Evolutionary conservation across 768 basidiomycete species (phyloP).

Genomic region (Exidia glandulosa): DNA sequence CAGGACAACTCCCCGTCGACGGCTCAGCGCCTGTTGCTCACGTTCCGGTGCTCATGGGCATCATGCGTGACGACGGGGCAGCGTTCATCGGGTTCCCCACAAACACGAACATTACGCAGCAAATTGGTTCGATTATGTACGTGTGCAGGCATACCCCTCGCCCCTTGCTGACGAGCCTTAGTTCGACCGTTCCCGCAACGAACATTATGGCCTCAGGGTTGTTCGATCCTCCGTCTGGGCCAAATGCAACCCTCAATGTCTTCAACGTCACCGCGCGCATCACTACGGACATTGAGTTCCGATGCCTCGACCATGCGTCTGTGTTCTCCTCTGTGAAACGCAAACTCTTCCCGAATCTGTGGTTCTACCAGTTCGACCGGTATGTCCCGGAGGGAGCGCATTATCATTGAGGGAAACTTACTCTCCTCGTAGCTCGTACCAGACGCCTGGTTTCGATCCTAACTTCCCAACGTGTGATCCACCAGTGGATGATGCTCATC

Average conservation of each 20-base stretch:
- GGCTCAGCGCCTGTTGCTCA: conserved; percentile 29
- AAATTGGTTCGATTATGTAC: background rate
- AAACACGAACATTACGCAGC: background rate
- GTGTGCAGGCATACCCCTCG: background rate
- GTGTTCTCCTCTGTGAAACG: conserved; percentile 32
- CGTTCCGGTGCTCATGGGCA: conserved; percentile 37
- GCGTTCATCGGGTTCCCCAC: conserved; percentile 33
- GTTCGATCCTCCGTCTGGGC: conserved; percentile 28
- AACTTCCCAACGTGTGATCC: conserved; percentile 34
- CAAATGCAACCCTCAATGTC: conserved; percentile 28
- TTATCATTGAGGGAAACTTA: background rate
- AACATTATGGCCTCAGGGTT: conserved; percentile 19
- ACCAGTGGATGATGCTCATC: conserved; percentile 28
- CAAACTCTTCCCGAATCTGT: conserved; percentile 30
- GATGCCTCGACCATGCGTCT: conserved; percentile 40
- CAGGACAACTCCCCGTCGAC: conserved; percentile 27
- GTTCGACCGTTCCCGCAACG: conserved; percentile 12
- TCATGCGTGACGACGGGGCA: conserved; percentile 40
- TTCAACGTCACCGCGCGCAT: conserved; percentile 37
- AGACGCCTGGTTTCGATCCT: conserved; percentile 31
- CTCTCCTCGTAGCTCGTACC: conserved; percentile 3
- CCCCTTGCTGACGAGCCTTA: conserved; percentile 1
- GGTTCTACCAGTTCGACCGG: conserved; percentile 37
- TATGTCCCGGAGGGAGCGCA: conserved; percentile 11
- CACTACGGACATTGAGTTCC: conserved; percentile 35